Evolutionary conservation across 495 filamentous ascomycete species (phyloP).

Genomic region (Bryoglossum gracile): DNA sequence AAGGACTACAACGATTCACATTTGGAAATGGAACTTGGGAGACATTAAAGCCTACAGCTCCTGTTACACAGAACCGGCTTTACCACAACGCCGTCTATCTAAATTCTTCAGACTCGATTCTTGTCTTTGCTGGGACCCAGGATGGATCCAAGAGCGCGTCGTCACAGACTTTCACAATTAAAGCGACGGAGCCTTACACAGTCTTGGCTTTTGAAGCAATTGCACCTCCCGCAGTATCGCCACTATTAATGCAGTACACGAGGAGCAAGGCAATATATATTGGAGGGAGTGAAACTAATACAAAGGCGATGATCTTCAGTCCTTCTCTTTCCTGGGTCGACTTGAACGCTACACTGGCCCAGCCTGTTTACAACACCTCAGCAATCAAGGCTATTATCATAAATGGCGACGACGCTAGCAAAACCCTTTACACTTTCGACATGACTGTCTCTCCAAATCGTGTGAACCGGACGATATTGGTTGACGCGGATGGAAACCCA

Average conservation of each 20-base stretch:
- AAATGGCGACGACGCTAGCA: conserved; percentile 67
- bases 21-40: conserved; percentile 76
- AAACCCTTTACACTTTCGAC: conserved; percentile 76
- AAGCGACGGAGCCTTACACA: conserved; percentile 49
- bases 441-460: conserved; percentile 68
- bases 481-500: conserved; percentile 35
- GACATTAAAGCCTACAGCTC: conserved; percentile 44
- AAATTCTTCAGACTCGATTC: conserved; percentile 57
- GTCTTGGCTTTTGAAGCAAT: conserved; percentile 46
- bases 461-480: conserved; percentile 58
- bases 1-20: conserved; percentile 76
- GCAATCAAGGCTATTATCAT: conserved; percentile 52
- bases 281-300: conserved; percentile 63
- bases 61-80: conserved; percentile 58
- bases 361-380: conserved; percentile 46
- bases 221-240: conserved; percentile 56
- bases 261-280: conserved; percentile 63
- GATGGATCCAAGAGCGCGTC: conserved; percentile 46
- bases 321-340: conserved; percentile 52
- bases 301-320: conserved; percentile 57
- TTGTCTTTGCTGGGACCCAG: conserved; percentile 74
- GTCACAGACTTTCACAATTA: conserved; percentile 70
- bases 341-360: conserved; percentile 52
- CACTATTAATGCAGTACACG: conserved; percentile 74
- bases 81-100: conserved; percentile 75